Conservation (phyloP, 352 stramenopile species). For the Elongisporangium prolatum region DNA sequence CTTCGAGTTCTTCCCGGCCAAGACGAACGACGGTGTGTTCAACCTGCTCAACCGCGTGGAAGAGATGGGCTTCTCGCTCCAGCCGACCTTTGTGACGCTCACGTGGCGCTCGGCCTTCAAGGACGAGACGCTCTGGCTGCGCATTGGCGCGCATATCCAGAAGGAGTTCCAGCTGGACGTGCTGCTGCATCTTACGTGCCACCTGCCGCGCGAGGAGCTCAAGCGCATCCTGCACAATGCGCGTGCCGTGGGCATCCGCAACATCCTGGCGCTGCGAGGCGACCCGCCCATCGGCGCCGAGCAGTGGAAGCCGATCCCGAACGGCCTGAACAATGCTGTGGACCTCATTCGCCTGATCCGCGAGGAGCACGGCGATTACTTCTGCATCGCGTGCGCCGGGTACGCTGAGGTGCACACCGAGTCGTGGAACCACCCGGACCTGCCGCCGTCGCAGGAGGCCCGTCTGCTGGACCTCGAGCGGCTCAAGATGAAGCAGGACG, state of each 20-base stretch:
- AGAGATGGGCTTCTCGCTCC: constrained; percentile 80
- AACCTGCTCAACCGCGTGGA: constrained; percentile 82
- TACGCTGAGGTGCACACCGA: constrained; percentile 94
- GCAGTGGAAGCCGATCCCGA: constrained; percentile 76
- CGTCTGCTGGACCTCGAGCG: constrained; percentile 91
- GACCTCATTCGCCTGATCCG: constrained; percentile 97
- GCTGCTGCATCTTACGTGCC: constrained; percentile 76
- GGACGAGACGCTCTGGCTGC: constrained; percentile 87
- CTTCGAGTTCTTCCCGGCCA: constrained; percentile 87
- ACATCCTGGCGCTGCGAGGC: constrained; percentile 97
- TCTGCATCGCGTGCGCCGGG: constrained; percentile 95
- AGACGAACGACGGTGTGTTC: constrained; percentile 82
- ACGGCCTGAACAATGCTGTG: constrained; percentile 91
- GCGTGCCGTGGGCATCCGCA: constrained; percentile 89
- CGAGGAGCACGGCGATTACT: constrained; percentile 94
- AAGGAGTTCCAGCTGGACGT: constrained; percentile 84
- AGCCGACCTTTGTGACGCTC: constrained; percentile 86
- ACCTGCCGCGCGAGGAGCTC: constrained; percentile 62
- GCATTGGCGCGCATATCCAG: constrained; percentile 85
- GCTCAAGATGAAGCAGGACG: constrained; percentile 97
- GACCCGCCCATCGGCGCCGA: constrained; percentile 93
- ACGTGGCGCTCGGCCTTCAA: constrained; percentile 89
- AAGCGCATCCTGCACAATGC: constrained; percentile 63
- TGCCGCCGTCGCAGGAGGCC: constrained; percentile 75
- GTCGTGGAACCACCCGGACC: constrained; percentile 79